These are phyloP conservation scores for Phanerochaete sordida DNA, from an alignment of 768 basidiomycete genomes.

Conservation along the genomic window DNA sequence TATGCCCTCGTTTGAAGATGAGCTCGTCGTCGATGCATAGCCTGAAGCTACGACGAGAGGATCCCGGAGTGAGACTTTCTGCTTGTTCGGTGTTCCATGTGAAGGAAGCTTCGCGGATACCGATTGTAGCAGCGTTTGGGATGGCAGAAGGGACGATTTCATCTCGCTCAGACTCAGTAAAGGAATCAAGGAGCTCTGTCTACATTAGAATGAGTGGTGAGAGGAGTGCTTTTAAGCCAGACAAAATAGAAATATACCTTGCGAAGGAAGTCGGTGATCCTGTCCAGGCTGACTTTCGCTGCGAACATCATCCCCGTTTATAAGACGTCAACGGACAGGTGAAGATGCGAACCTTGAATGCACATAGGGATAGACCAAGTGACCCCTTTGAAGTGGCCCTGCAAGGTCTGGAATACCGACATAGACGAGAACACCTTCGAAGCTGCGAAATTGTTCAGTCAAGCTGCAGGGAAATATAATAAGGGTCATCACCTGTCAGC, in stretches of 20 bases:
- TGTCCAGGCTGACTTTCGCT: slow-evolving; percentile 13
- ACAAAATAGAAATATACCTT: too few relatives aligned
- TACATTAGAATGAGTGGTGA: slow-evolving; percentile 12
- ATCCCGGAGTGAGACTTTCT: slow-evolving; percentile 30
- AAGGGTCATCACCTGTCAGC: slow-evolving; percentile 26
- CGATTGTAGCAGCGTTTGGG: slow-evolving; percentile 34
- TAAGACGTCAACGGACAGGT: too few relatives aligned
- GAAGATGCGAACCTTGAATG: slow-evolving; percentile 21
- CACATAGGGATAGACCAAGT: slow-evolving; percentile 29
- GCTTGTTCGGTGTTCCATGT: slow-evolving; percentile 44
- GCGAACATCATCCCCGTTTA: too few relatives aligned
- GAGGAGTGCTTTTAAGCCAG: neutral
- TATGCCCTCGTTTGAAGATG: slow-evolving; percentile 45
- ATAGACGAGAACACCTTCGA: slow-evolving; percentile 38
- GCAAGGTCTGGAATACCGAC: slow-evolving; percentile 58
- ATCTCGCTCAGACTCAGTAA: slow-evolving; percentile 14
- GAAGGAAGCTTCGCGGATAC: slow-evolving; percentile 55
- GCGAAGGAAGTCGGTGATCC: slow-evolving; percentile 16
- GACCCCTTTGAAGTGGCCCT: slow-evolving; percentile 40
- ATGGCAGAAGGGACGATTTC: neutral
- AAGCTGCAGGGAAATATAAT: neutral
- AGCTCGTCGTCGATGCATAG: slow-evolving; percentile 53
- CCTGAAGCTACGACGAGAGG: slow-evolving; percentile 39
- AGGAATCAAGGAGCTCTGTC: slow-evolving; percentile 51
- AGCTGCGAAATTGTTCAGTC: slow-evolving; percentile 22